phyloP scores from a whole-genome alignment of 2,329 filamentous ascomycete species.

The Paraconiothyrium brasiliense region DNA sequence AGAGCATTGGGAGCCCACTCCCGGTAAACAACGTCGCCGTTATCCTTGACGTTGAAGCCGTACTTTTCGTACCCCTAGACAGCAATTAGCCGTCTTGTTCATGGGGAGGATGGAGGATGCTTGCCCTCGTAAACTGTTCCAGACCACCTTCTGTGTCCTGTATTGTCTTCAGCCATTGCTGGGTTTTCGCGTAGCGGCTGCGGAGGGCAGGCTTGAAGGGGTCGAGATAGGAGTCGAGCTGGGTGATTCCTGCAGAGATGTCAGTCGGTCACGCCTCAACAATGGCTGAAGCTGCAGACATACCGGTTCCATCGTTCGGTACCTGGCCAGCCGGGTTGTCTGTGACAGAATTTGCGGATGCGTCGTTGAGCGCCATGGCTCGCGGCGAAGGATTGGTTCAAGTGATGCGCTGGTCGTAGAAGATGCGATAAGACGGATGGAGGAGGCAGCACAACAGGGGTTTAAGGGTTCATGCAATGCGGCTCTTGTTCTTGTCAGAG shows the following conservation, averaged over 20 bases:
- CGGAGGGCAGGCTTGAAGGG: constrained; percentile 83
- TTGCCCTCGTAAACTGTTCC: constrained; percentile 86
- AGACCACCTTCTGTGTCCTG: constrained; percentile 86
- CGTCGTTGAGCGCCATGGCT: constrained; percentile 54
- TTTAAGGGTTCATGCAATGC: constrained; percentile 13
- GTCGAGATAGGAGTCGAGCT: constrained; percentile 87
- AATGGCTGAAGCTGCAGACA: constrained; percentile 17
- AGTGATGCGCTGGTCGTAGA: constrained; percentile 16
- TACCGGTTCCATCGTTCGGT: constrained; percentile 78
- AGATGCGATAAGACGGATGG: background rate
- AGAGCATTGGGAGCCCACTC: constrained; percentile 96
- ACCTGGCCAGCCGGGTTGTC: constrained; percentile 60
- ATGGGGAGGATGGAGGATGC: constrained; percentile 27
- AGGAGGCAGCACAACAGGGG: constrained; percentile 5
- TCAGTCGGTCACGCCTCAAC: constrained; percentile 25
- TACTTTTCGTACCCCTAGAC: constrained; percentile 82
- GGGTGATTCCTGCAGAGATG: constrained; percentile 74
- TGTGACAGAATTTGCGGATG: constrained; percentile 56
- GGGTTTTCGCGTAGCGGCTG: constrained; percentile 78
- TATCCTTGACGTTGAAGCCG: constrained; percentile 81
- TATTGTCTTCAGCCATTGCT: constrained; percentile 87
- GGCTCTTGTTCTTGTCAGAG: constrained; percentile 22
- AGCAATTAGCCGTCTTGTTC: constrained; percentile 27
- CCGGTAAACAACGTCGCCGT: constrained; percentile 88
- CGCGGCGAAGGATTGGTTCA: constrained; percentile 18